These are phyloP conservation scores for Neofusicoccum umdonicola DNA, from an alignment of 2,329 filamentous ascomycete genomes.

Conservation along the genomic window DNA sequence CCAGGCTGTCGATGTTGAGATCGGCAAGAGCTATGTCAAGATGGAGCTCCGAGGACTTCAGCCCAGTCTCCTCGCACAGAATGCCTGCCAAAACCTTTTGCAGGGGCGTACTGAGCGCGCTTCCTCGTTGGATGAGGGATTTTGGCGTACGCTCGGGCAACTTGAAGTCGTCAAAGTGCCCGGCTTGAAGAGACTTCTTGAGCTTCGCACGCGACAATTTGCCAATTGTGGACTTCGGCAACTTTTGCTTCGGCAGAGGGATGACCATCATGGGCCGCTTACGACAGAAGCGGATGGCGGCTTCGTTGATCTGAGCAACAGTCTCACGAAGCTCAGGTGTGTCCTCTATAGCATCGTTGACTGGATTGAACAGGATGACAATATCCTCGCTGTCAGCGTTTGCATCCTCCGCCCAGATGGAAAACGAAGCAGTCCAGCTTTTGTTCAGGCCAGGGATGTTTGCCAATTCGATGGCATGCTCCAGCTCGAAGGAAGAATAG, in stretches of 20 bases:
- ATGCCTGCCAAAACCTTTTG: neutral
- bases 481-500: slow-evolving; percentile 23
- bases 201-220: slow-evolving; percentile 17
- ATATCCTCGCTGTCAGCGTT: slow-evolving; percentile 15
- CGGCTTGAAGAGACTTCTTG: slow-evolving; percentile 9
- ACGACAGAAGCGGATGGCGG: slow-evolving; percentile 13
- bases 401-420: slow-evolving; percentile 2
- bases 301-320: slow-evolving; percentile 4
- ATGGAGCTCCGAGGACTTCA: slow-evolving; percentile 7
- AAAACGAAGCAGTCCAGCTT: slow-evolving; percentile 13
- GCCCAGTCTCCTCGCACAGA: neutral
- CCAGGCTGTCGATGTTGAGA: slow-evolving; percentile 12
- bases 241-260: slow-evolving; percentile 11
- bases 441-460: slow-evolving; percentile 19
- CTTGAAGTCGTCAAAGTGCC: slow-evolving; percentile 12
- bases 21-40: neutral
- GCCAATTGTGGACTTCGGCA: slow-evolving; percentile 17
- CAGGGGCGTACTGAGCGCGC: neutral
- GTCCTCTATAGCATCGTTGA: neutral
- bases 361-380: slow-evolving; percentile 14
- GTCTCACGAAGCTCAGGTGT: slow-evolving; percentile 1
- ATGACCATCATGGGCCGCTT: slow-evolving; percentile 4
- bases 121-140: neutral
- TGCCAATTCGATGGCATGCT: slow-evolving; percentile 24
- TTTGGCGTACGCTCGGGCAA: neutral